Percentiles rank a stretch among this genome's conserved stretches.
Conservation (phyloP, 2,329 filamentous ascomycete species). For the Fusarium nematophilum region DNA sequence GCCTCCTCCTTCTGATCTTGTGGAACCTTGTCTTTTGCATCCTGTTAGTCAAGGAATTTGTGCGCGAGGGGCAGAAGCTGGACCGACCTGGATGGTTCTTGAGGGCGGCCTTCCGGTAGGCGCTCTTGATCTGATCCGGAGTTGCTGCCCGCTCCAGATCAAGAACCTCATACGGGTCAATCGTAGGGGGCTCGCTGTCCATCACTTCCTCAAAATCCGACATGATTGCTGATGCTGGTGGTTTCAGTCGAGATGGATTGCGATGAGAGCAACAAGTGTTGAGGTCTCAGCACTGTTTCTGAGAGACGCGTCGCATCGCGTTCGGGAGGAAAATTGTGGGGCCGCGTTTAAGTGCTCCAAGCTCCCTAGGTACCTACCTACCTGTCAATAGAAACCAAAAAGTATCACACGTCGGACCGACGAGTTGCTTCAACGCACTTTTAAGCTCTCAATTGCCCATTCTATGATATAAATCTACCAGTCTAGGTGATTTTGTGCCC, state of each 20-base stretch:
- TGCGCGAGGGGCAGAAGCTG: neutral
- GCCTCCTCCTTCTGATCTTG: constrained; percentile 76
- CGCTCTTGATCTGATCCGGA: constrained; percentile 83
- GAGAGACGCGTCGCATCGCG: constrained; percentile 41
- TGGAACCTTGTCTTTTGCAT: constrained; percentile 77
- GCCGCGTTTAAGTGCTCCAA: constrained; percentile 38
- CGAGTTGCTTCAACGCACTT: no score
- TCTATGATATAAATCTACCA: no score
- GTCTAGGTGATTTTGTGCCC: neutral
- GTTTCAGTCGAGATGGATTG: constrained; percentile 21
- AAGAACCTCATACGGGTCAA: constrained; percentile 85
- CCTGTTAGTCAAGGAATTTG: constrained; percentile 25
- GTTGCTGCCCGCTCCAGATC: constrained; percentile 77
- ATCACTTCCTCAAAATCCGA: constrained; percentile 63
- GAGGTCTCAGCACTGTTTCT: neutral
- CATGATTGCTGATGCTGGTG: constrained; percentile 50
- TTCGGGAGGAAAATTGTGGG: constrained; percentile 27
- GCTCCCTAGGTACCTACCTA: neutral
- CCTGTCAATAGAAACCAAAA: no score
- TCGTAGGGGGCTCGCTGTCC: constrained; percentile 69
- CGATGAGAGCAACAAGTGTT: neutral
- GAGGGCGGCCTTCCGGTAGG: constrained; percentile 91
- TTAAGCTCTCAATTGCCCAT: no score
- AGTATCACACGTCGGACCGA: no score
- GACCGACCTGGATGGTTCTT: constrained; percentile 83